phyloP scores from a whole-genome alignment of 2,329 filamentous ascomycete genomes.

The Fusarium devonianum region DNA sequence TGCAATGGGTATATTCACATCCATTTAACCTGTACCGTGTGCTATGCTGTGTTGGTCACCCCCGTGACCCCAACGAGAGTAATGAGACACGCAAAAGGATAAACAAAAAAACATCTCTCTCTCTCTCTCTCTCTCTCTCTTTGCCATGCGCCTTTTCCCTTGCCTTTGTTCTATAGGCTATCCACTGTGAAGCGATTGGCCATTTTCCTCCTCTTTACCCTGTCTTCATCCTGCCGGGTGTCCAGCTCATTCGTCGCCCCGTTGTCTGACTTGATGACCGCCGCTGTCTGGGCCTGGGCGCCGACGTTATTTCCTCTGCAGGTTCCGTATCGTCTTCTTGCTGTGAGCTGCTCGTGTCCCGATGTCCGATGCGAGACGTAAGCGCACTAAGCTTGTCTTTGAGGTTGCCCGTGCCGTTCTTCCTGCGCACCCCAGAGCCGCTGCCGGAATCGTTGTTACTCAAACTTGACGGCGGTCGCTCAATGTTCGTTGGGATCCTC shows the following conservation, averaged over 20 bases:
- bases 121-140: too few relatives aligned
- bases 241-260: conserved; percentile 27
- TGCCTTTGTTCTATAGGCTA: conserved; percentile 24
- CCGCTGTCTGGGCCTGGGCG: conserved; percentile 24
- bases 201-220: conserved; percentile 8
- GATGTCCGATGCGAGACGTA: conserved; percentile 41
- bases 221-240: conserved; percentile 28
- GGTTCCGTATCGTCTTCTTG: conserved; percentile 35
- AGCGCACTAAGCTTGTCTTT: conserved; percentile 49
- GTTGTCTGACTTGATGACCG: conserved; percentile 33
- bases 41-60: conserved; percentile 16
- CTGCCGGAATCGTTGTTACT: conserved; percentile 36
- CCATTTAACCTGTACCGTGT: conserved; percentile 16
- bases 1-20: background rate
- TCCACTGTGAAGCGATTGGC: conserved; percentile 5
- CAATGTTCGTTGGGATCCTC: conserved; percentile 34
- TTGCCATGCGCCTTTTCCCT: conserved; percentile 29
- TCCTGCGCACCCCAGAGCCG: conserved; percentile 39
- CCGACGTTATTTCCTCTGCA: conserved; percentile 28
- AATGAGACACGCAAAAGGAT: conserved; percentile 21
- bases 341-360: conserved; percentile 30
- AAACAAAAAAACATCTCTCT: conserved; percentile 18
- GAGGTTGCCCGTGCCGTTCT: conserved; percentile 43
- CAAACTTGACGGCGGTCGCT: conserved; percentile 46
- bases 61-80: conserved; percentile 5